Base-by-base conservation (phyloP, 2,329 filamentous ascomycete species). In the Orbilia quercus region DNA sequence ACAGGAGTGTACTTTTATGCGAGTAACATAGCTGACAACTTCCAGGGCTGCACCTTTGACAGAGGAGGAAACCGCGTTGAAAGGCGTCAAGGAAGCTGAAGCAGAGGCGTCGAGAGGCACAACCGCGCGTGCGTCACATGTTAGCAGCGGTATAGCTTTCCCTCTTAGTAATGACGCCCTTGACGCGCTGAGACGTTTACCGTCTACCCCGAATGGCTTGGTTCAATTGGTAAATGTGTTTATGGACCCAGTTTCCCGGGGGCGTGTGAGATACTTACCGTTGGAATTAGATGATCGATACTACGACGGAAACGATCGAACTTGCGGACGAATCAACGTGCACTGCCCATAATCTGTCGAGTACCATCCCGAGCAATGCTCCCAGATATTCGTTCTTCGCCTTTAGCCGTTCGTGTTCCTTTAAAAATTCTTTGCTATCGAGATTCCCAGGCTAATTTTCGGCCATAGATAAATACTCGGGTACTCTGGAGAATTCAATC, bases 301-400 rank as follows among this genome's bases (percentile, higher is more conserved):
- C 88, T 12, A 82, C 86, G 1, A 87, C 85, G 25, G 91, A 95
- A 81, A 85, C 84, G 1, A 85, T 94, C 76, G 87, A 89, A 78
- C 84, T 94, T 9, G 83, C 85, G 2, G 82, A 84, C 0, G 80
- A 81, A 7, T 80, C 83, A 0, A 84, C 85, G 0, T 82, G 85
- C 16, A 84, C 85, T 4, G 86, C 91, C 22, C 75, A 83, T 20
- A 84, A 87, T 34, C 85, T 94, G 2, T 82, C 85, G 0, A 79
- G 81, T 2, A 81, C 82, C 20, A 91, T 96, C 74, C 89, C 89
- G 4, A 76, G 84, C 7, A 84, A 84, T 18, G 89, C 92, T 80
- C 91, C 91, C 2, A 85, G 91, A 45, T 94, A 91, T 80, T 89
- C 88, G 5, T 92, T 95, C 79, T 95, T 89, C 83, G 85, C 88